Evolutionary conservation across 164 flowering plant species (phyloP).

Genomic region (Chloranthus sessilifolius): DNA sequence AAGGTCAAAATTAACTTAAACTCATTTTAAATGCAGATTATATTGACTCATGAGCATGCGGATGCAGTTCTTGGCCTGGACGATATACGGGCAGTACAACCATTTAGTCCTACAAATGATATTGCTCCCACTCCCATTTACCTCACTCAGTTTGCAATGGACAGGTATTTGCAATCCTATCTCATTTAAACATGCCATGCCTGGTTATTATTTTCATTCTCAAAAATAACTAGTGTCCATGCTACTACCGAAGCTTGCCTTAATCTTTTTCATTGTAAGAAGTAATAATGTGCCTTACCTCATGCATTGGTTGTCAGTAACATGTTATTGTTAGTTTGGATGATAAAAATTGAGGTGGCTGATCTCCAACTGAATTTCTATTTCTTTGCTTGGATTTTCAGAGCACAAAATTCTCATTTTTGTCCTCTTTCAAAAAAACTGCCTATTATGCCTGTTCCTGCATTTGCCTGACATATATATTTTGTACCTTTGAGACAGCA

Average conservation of each 20-base stretch:
- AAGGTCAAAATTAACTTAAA: background rate
- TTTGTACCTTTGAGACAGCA: constrained; percentile 38
- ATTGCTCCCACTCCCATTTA: constrained; percentile 77
- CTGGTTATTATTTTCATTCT: background rate
- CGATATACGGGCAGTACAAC: constrained; percentile 85
- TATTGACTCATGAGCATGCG: constrained; percentile 99
- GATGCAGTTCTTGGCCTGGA: constrained; percentile 97
- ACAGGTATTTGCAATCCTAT: constrained; percentile 42
- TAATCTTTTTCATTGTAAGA: too few species aligned
- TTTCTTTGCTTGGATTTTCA: too few species aligned
- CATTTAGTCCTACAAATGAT: constrained; percentile 71
- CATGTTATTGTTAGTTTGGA: too few species aligned
- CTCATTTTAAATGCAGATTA: constrained; percentile 51
- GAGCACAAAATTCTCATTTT: background rate
- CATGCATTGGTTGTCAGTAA: too few species aligned
- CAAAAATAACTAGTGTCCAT: too few species aligned
- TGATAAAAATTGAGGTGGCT: too few species aligned
- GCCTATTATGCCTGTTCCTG: background rate
- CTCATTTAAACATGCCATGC: background rate
- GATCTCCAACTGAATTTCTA: too few species aligned
- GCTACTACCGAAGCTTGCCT: too few species aligned
- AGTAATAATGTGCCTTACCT: too few species aligned
- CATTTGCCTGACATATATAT: constrained; percentile 1
- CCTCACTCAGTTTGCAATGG: constrained; percentile 69
- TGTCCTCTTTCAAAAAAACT: too few species aligned